Evolutionary conservation across 805 yeast genomes (phyloP).

Genomic region (Clavispora fructus): DNA sequence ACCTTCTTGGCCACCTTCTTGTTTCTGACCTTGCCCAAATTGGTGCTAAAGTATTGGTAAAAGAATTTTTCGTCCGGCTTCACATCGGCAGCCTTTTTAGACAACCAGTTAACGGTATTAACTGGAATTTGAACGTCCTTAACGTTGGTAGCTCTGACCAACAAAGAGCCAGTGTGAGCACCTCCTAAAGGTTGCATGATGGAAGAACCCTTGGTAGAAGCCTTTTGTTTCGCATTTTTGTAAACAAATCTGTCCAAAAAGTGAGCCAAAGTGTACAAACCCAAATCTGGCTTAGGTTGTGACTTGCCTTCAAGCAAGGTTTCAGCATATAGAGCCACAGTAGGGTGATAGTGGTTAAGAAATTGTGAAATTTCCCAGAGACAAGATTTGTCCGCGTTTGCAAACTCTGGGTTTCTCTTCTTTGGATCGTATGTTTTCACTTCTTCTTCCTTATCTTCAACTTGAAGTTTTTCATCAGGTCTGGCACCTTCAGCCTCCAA

Average conservation of each 20-base stretch:
- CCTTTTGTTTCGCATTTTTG: conserved; percentile 80
- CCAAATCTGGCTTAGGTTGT: conserved; percentile 81
- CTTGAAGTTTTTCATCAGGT: conserved; percentile 34
- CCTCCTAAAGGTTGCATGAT: conserved; percentile 98
- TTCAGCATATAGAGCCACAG: conserved; percentile 75
- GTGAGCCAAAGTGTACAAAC: conserved; percentile 79
- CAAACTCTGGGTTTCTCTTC: conserved; percentile 87
- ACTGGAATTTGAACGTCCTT: conserved; percentile 54
- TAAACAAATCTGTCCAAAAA: conserved; percentile 95
- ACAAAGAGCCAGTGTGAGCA: conserved; percentile 60
- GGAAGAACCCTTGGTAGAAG: conserved; percentile 73
- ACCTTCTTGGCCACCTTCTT: conserved; percentile 17
- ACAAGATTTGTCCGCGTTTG: conserved; percentile 78
- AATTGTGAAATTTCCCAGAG: conserved; percentile 84
- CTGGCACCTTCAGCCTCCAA: conserved; percentile 46
- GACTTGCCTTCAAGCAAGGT: conserved; percentile 48
- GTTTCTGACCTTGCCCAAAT: conserved; percentile 27
- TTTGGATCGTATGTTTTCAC: conserved; percentile 61
- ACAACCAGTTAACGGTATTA: conserved; percentile 81
- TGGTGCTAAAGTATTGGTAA: conserved; percentile 73
- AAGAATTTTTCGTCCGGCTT: conserved; percentile 87
- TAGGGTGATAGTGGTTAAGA: conserved; percentile 84
- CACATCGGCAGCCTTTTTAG: conserved; percentile 55
- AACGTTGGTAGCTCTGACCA: conserved; percentile 57
- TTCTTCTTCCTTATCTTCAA: conserved; percentile 17